Conservation (phyloP, 2,329 filamentous ascomycete genomes). For the Ophiostoma angusticollis region DNA sequence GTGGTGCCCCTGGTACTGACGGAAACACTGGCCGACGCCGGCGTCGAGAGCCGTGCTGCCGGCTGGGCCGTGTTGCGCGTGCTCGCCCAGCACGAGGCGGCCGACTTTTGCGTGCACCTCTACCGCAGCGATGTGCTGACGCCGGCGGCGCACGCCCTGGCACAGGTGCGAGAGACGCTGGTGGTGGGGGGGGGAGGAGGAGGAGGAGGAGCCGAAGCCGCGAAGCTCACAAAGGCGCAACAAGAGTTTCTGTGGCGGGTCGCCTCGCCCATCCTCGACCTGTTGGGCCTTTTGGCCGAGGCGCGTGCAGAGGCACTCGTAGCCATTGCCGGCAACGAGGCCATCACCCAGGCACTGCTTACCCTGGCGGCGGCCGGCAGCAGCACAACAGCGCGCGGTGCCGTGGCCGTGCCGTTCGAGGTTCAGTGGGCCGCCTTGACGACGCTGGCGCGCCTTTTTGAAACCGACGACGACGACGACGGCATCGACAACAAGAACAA, state of each 20-base stretch:
- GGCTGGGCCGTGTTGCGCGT: slow-evolving; percentile 56
- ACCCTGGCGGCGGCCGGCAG: slow-evolving; percentile 29
- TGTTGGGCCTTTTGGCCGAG: slow-evolving; percentile 42
- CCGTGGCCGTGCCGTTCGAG: slow-evolving; percentile 24
- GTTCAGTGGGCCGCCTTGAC: slow-evolving; percentile 37
- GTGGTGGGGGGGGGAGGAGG: not conserved
- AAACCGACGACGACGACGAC: slow-evolving; percentile 49
- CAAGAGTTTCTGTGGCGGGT: slow-evolving; percentile 42
- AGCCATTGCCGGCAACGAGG: slow-evolving; percentile 35
- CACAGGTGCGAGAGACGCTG: slow-evolving; percentile 32
- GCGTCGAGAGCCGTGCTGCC: slow-evolving; percentile 48
- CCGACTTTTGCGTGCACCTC: slow-evolving; percentile 54
- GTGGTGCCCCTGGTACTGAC: slow-evolving; percentile 50
- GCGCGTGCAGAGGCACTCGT: slow-evolving; percentile 48
- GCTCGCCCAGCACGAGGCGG: slow-evolving; percentile 49
- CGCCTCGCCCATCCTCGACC: slow-evolving; percentile 37
- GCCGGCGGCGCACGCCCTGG: slow-evolving; percentile 43
- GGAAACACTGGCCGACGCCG: slow-evolving; percentile 50
- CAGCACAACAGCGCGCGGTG: too few relatives aligned
- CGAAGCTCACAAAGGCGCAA: slow-evolving; percentile 38
- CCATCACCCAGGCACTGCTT: slow-evolving; percentile 42
- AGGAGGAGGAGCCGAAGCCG: not conserved
- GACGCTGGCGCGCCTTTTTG: slow-evolving; percentile 44
- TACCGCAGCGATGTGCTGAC: slow-evolving; percentile 49
- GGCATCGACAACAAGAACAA: too few relatives aligned